phyloP scores from a whole-genome alignment of 805 yeast genomes.

The Kazachstania bromeliacearum region DNA sequence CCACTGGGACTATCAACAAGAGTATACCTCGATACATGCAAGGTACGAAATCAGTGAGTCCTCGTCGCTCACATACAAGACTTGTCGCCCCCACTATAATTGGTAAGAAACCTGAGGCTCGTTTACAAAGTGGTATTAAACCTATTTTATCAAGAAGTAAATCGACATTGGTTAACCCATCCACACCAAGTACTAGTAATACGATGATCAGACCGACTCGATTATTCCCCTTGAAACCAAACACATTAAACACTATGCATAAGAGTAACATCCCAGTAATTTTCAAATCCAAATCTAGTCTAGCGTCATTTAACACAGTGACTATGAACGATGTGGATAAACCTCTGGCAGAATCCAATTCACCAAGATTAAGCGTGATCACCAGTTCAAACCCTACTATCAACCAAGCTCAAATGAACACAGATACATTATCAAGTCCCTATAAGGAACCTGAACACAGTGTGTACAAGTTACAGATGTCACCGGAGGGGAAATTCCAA shows the following conservation, averaged over 20 bases:
- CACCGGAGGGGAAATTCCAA: constrained; percentile 27
- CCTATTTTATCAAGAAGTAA: constrained; percentile 9
- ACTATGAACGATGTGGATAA: not conserved
- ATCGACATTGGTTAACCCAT: constrained; percentile 1
- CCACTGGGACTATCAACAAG: constrained; percentile 2
- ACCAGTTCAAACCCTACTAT: too few relatives aligned
- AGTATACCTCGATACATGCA: constrained; percentile 6
- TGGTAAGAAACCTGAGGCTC: not conserved
- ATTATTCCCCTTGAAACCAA: constrained; percentile 18
- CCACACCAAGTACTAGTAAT: not conserved
- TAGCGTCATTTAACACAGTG: not conserved
- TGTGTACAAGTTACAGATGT: constrained; percentile 22
- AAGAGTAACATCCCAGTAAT: constrained; percentile 17
- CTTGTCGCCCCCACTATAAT: constrained; percentile 4
- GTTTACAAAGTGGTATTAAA: constrained; percentile 6
- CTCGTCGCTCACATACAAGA: constrained; percentile 7
- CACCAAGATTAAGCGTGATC: too few relatives aligned
- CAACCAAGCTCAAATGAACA: not conserved
- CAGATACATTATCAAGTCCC: constrained; percentile 17
- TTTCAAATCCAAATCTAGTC: constrained; percentile 6
- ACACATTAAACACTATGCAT: constrained; percentile 10
- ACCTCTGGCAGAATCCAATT: too few relatives aligned
- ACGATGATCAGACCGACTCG: constrained; percentile 16
- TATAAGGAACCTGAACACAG: constrained; percentile 24
- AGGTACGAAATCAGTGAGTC: constrained; percentile 12